Percentiles rank a stretch among this genome's conserved stretches.
Conservation (phyloP, 1,284 basidiomycete genomes). For the Stygiomarasmius scandens region DNA sequence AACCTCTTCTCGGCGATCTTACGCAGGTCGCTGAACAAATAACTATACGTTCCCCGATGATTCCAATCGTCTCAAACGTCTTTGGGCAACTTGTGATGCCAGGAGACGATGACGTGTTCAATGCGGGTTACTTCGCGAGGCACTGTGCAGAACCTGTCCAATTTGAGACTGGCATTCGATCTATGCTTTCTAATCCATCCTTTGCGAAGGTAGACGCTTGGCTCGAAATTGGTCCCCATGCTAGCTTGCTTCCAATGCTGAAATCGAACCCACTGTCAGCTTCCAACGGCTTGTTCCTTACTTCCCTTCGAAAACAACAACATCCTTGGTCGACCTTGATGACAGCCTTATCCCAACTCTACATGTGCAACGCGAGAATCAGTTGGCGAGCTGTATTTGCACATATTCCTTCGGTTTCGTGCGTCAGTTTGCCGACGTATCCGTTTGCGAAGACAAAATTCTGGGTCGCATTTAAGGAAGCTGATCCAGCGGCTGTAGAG, state of each 20-base stretch:
- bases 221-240: conserved; percentile 70
- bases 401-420: conserved; percentile 42
- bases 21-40: conserved; percentile 38
- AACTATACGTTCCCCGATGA: conserved; percentile 44
- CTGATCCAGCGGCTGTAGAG: neutral
- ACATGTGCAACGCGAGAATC: conserved; percentile 41
- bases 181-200: conserved; percentile 34
- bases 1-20: conserved; percentile 53
- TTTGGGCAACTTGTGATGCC: conserved; percentile 53
- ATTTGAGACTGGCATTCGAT: conserved; percentile 52
- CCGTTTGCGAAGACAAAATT: conserved; percentile 59
- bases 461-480: conserved; percentile 56
- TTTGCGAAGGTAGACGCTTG: conserved; percentile 44
- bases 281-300: conserved; percentile 38
- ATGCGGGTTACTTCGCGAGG: conserved; percentile 53
- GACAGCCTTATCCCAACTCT: conserved; percentile 50
- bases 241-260: conserved; percentile 58
- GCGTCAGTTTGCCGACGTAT: conserved; percentile 60
- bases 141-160: conserved; percentile 65
- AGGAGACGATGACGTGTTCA: conserved; percentile 52
- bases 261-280: conserved; percentile 40
- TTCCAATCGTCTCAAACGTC: conserved; percentile 65
- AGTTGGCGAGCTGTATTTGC: conserved; percentile 60
- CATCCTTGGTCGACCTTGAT: conserved; percentile 49
- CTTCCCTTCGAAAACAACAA: conserved; percentile 51